Conservation (phyloP, 192 early-diverging fungal species). For the Coemansia sp. region DNA sequence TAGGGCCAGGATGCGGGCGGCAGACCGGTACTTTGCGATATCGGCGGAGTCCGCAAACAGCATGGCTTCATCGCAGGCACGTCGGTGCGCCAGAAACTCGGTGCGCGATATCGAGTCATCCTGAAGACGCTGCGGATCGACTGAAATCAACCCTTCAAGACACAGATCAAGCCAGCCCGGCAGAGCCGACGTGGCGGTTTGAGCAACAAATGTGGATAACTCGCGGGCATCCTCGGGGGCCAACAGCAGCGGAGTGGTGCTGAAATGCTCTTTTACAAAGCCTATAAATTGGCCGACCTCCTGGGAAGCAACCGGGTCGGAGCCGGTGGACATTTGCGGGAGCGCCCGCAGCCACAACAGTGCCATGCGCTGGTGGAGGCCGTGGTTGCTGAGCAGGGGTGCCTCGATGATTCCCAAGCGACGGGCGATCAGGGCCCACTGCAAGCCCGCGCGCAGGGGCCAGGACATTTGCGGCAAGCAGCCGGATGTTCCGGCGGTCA, state of each 20-base stretch:
- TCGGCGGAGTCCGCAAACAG: slow-evolving; percentile 2
- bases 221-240: slow-evolving; percentile 7
- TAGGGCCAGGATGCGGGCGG: neutral
- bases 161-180: slow-evolving; percentile 10
- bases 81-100: slow-evolving; percentile 16
- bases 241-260: slow-evolving; percentile 16
- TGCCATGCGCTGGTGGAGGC: slow-evolving; percentile 26
- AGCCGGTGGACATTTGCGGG: slow-evolving; percentile 20
- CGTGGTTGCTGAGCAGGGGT: slow-evolving; percentile 23
- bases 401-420: slow-evolving; percentile 34
- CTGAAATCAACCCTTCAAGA: slow-evolving; percentile 7
- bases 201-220: slow-evolving; percentile 12
- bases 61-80: slow-evolving; percentile 7
- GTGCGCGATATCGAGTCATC: neutral
- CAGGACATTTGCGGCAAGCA: slow-evolving; percentile 16
- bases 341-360: slow-evolving; percentile 31
- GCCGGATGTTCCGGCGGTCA: neutral
- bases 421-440: slow-evolving; percentile 37
- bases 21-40: neutral
- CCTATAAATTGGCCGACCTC: slow-evolving; percentile 3
- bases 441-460: slow-evolving; percentile 31
- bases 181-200: neutral
- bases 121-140: slow-evolving; percentile 1
- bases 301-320: neutral
- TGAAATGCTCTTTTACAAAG: slow-evolving; percentile 16